Evolutionary conservation across 306 rosid species (phyloP).

Genomic region (Bauhinia variegata): DNA sequence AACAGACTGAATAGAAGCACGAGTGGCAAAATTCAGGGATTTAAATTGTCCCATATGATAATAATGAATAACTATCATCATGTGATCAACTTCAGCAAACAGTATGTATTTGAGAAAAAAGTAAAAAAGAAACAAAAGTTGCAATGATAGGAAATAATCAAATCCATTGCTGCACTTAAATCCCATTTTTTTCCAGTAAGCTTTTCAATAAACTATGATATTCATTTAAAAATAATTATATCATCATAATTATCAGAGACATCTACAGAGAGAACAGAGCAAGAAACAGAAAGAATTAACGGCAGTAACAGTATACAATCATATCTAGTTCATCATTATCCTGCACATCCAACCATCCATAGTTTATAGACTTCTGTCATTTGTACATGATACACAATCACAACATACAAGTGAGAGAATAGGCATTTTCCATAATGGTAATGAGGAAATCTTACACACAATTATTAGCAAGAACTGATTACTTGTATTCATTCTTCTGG

Average conservation of each 20-base stretch:
- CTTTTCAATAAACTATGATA: conserved; percentile 9
- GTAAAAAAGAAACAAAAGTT: conserved; percentile 16
- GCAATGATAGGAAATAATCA: conserved; percentile 14
- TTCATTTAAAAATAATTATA: conserved; percentile 11
- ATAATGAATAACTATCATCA: conserved; percentile 20
- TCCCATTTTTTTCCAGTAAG: background rate
- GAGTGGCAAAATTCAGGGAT: conserved; percentile 31
- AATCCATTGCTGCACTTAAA: background rate
- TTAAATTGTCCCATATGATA: conserved; percentile 29
- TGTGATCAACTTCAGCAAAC: conserved; percentile 22
- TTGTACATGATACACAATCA: conserved; percentile 1
- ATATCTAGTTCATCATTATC: conserved; percentile 8
- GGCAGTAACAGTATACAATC: background rate
- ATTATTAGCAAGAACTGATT: background rate
- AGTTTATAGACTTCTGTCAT: conserved; percentile 6
- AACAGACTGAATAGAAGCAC: conserved; percentile 47
- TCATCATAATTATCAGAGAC: background rate
- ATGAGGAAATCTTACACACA: background rate
- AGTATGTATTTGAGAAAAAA: conserved; percentile 2
- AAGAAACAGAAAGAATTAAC: background rate
- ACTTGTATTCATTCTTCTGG: background rate
- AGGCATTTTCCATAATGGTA: conserved; percentile 18
- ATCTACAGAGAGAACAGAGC: conserved; percentile 16
- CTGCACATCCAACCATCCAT: conserved; percentile 23
- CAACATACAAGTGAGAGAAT: conserved; percentile 2